Evolutionary conservation across 2,329 filamentous ascomycete species (phyloP).

Genomic region (Podosphaera fusca): DNA sequence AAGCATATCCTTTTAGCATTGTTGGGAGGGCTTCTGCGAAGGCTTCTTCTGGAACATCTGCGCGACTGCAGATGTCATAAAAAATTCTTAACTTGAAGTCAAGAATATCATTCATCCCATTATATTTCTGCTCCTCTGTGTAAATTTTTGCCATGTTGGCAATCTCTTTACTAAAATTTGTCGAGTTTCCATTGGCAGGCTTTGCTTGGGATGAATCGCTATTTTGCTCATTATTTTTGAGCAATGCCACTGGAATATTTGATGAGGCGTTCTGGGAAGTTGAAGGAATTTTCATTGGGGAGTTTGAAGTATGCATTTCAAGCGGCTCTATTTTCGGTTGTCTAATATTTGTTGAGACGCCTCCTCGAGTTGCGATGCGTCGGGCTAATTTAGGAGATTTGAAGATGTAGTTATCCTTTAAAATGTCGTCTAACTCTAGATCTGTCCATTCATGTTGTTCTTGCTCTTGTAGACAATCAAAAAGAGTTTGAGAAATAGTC

Average conservation of each 20-base stretch:
- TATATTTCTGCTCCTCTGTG: no score
- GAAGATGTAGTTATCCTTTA: background rate
- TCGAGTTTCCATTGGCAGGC: no score
- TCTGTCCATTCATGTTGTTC: background rate
- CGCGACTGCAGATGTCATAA: no score
- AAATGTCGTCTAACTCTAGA: background rate
- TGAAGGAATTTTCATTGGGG: background rate
- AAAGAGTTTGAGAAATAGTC: background rate
- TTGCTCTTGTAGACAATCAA: background rate
- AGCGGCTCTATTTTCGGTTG: background rate
- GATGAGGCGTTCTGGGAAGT: background rate
- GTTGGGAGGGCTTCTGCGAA: background rate
- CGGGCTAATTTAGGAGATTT: background rate
- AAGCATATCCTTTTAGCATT: conserved; percentile 2
- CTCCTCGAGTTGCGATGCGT: no score
- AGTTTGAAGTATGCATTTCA: background rate
- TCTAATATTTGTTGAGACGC: background rate
- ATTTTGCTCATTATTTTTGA: no score
- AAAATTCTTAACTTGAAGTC: no score
- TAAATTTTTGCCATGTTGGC: no score
- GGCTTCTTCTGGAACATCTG: background rate
- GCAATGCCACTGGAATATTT: no score
- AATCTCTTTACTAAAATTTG: no score
- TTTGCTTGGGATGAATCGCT: no score
- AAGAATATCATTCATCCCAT: no score